Base-by-base conservation (phyloP, 2,329 filamentous ascomycete species). In the Hypoxylon sp. region DNA sequence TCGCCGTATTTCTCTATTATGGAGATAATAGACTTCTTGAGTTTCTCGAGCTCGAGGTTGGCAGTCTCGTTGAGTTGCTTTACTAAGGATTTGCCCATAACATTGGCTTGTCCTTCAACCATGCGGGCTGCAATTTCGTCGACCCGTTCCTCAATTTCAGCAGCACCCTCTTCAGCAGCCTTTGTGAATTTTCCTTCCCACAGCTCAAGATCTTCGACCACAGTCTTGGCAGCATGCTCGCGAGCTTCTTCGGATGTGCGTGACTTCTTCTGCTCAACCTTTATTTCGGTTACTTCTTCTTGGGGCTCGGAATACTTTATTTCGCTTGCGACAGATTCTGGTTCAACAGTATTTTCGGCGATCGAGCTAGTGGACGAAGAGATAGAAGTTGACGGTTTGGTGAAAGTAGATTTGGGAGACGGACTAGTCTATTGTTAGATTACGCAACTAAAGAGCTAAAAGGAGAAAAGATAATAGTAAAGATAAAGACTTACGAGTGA, bases 121-220 rank as follows among this genome's bases (percentile, higher is more conserved):
- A 88, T 84, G 46, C 82, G 81, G 64, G 81, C 80, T 13, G 83
- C 78, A 39, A 90, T 87, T 63, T 92, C 90, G 37, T 86, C 83
- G 17, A 91, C 81, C 37, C 90, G 87, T 3, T 89, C 85, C 35
- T 95, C 92, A 68, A 98, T 93, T 69, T 96, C 87, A 19, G 78
- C 76, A 3, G 87, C 87, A 4, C 94, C 94, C 77, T 97, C 94
- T 67, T 97, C 92, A 6, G 93, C 93, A 9, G 94, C 94, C 66
- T 90, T 89, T 29, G 92, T 87, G 78, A 97, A 98, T 76, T 97
- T 97, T 68, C 89, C 88, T 80, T 98, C 92, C 95, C 96, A 99
- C 62, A 87, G 86, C 72, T 88, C 87, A 13, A 99, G 86, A 78
- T 99, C 96, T 48, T 91, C 87, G 1, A 90, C 86, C 46, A 98